Base-by-base conservation (phyloP, 768 basidiomycete species). In the Cystobasidium tubakii region DNA sequence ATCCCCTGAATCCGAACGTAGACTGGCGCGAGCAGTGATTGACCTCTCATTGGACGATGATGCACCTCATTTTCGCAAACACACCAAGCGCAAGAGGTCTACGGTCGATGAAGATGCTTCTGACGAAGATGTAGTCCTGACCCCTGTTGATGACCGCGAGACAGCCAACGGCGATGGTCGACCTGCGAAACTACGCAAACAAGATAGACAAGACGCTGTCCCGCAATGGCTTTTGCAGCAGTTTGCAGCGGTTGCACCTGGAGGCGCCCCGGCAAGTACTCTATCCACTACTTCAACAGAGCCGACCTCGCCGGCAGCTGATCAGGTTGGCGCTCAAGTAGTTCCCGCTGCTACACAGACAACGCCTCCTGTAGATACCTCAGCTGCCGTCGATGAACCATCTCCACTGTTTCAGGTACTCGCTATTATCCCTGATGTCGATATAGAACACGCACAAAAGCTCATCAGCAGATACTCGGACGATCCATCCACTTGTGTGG, bases 391-490 rank as follows among this genome's bases (percentile, higher is more conserved):
- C 7, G 46, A 50, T 6, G 66, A 67, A 43, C 33, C 43, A 6
- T 66, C 34, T 25, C 66, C 42, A 13, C 44, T 67, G 17, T 43
- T 27, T 13, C 21, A 50, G 27, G 23, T 67, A 12, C 66, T 67
- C 7, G 44, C 43, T 3, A 67, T 67, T n/a, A 50, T 67, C 12
- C 42, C 66, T 10, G 46, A 67, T 27, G 66, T 67, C 44, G 39
- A 53, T 27, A 13, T 50, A 31, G 27, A 29, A 17, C 44, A 67
- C 39, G 66, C 44, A 6, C 23, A 15, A 27, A n/a, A 31, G 19
- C 66, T 67, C 29, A 42, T 67, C 44, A 36, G 29, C 23, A 43
- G 53, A 19, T 67, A 31, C 42, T 50, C 21, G 29, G 44, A 44
- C 10, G 17, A 67, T 53, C 46, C 46, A 9, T 9, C 66, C 44